Evolutionary conservation across 768 basidiomycete species (phyloP).

Genomic region (Lentinula raphanica): DNA sequence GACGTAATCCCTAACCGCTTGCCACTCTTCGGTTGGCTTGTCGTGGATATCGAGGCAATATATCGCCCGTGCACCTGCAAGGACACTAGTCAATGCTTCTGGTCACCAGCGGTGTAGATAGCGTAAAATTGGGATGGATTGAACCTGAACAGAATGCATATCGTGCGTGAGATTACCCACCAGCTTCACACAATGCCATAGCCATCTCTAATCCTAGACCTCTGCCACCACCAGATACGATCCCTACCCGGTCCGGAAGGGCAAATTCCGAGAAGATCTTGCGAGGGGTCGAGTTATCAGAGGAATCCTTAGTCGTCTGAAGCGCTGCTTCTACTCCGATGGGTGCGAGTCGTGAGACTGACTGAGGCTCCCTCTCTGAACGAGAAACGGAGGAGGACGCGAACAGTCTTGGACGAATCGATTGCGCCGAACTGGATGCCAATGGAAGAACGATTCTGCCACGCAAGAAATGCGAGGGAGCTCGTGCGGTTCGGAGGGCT

Average conservation of each 20-base stretch:
- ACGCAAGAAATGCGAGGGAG: not conserved
- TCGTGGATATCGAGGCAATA: conserved; percentile 65
- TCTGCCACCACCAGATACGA: conserved; percentile 61
- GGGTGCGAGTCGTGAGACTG: conserved; percentile 51
- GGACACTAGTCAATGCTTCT: not conserved
- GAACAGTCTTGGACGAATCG: not conserved
- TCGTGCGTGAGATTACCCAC: not conserved
- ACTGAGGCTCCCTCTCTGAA: conserved; percentile 20
- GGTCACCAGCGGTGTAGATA: not conserved
- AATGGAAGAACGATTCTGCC: not conserved
- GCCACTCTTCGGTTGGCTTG: conserved; percentile 54
- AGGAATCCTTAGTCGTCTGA: conserved; percentile 28
- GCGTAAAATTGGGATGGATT: not conserved
- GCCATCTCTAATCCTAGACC: conserved; percentile 86
- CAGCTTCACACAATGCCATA: conserved; percentile 61
- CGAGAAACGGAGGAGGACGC: not conserved
- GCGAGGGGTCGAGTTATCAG: conserved; percentile 23
- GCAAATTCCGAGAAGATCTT: conserved; percentile 59
- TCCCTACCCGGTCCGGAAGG: conserved; percentile 49
- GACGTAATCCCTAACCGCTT: conserved; percentile 47
- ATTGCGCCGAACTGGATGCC: not conserved
- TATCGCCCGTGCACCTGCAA: conserved; percentile 53
- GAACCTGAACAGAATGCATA: not conserved
- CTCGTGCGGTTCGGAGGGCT: no score
- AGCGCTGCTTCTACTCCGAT: conserved; percentile 61